Conservation (phyloP, 768 basidiomycete genomes). For the Mycena filopes region DNA sequence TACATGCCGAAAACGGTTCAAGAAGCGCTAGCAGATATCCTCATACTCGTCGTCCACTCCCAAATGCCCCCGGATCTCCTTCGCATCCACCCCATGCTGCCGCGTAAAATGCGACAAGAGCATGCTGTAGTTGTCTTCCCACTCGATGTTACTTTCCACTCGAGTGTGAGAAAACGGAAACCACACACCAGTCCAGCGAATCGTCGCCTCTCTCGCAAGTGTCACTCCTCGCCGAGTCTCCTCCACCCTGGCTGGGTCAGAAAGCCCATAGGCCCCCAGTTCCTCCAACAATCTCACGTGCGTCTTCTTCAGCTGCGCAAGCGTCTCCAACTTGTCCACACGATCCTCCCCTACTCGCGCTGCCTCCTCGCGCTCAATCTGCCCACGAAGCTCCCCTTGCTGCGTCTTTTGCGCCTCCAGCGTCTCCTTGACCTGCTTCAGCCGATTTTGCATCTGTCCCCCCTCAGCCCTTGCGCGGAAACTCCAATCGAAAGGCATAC, state of each 20-base stretch:
- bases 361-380: slow-evolving; percentile 61
- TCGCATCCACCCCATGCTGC: slow-evolving; percentile 64
- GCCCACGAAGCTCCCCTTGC: slow-evolving; percentile 57
- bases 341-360: slow-evolving; percentile 73
- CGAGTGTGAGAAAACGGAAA: no score
- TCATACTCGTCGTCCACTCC: slow-evolving; percentile 81
- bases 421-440: slow-evolving; percentile 61
- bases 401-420: slow-evolving; percentile 56
- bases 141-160: not conserved
- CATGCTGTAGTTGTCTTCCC: slow-evolving; percentile 75
- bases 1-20: no score
- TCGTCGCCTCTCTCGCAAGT: slow-evolving; percentile 84
- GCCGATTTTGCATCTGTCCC: slow-evolving; percentile 66
- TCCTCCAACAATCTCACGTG: slow-evolving; percentile 69
- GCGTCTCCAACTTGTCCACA: slow-evolving; percentile 58
- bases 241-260: slow-evolving; percentile 85
- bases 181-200: slow-evolving; percentile 88
- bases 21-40: slow-evolving; percentile 62
- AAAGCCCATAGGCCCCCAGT: slow-evolving; percentile 81
- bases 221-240: slow-evolving; percentile 77
- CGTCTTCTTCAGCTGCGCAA: slow-evolving; percentile 60
- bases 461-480: slow-evolving; percentile 15
- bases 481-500: no score
- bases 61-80: slow-evolving; percentile 74
- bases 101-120: slow-evolving; percentile 74